phyloP scores from a whole-genome alignment of 163 green algal genomes.

The Trebouxia gelatinosa region DNA sequence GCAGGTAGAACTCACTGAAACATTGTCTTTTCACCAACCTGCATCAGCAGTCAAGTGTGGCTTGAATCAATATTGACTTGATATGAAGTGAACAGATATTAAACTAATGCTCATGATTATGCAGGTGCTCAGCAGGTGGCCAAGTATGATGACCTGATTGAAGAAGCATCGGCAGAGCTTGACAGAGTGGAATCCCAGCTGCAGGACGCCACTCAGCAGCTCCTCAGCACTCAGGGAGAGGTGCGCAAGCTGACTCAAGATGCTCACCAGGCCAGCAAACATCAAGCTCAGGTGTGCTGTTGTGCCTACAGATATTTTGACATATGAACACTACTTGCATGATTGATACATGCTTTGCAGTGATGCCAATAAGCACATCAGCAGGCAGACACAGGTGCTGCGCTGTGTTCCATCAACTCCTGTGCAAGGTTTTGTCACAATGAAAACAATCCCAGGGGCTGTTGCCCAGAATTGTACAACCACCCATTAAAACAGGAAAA shows the following conservation, averaged over 20 bases:
- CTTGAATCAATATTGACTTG: no score
- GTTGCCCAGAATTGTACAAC: no score
- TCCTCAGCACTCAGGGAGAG: slow-evolving; percentile 30
- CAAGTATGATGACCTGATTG: slow-evolving; percentile 54
- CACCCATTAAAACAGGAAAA: no score
- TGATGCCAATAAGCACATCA: neutral
- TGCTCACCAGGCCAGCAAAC: neutral
- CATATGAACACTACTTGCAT: neutral
- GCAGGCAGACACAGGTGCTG: no score
- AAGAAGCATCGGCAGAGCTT: slow-evolving; percentile 55
- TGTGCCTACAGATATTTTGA: neutral
- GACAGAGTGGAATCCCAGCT: slow-evolving; percentile 53
- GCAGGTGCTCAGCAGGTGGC: slow-evolving; percentile 26
- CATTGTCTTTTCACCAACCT: no score
- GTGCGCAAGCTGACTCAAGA: neutral
- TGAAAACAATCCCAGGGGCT: no score
- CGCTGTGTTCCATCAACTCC: no score
- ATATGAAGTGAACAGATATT: neutral
- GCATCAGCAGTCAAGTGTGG: no score
- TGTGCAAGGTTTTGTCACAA: no score
- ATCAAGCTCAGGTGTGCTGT: neutral
- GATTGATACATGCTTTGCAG: neutral
- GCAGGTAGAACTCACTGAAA: no score
- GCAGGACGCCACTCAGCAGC: slow-evolving; percentile 39
- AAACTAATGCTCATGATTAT: neutral